Percentiles rank a stretch among this genome's conserved stretches.
Evolutionary conservation across 2,329 filamentous ascomycete species (phyloP).

Genomic region (Orbilia blumenaviensis): DNA sequence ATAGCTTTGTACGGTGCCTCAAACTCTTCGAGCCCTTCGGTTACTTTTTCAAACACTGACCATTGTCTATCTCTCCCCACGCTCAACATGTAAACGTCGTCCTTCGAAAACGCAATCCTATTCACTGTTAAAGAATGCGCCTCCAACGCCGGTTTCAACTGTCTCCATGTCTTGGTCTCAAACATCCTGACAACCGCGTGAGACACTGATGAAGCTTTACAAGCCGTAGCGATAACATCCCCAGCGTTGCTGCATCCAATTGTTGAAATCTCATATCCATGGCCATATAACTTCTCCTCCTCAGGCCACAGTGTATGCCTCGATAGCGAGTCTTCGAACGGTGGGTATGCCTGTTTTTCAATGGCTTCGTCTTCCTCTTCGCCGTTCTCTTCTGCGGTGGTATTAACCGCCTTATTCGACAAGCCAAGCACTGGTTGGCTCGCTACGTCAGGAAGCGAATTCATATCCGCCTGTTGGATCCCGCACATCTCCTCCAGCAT

Average conservation of each 20-base stretch:
- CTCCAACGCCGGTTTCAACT: conserved; percentile 82
- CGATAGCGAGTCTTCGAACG: conserved; percentile 87
- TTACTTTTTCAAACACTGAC: conserved; percentile 74
- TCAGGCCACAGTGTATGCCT: conserved; percentile 95
- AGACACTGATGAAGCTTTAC: conserved; percentile 88
- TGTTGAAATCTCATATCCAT: conserved; percentile 95
- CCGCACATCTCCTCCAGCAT: conserved; percentile 76
- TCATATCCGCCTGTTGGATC: conserved; percentile 64
- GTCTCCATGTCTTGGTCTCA: conserved; percentile 83
- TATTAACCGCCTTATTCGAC: conserved; percentile 89
- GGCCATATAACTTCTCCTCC: conserved; percentile 93
- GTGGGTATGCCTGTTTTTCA: conserved; percentile 68
- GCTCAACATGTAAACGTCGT: conserved; percentile 80
- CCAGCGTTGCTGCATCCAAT: conserved; percentile 81
- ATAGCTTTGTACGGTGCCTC: conserved; percentile 67
- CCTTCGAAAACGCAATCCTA: conserved; percentile 78
- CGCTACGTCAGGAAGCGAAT: conserved; percentile 80
- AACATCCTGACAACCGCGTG: conserved; percentile 94
- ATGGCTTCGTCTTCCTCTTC: conserved; percentile 68
- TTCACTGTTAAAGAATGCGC: conserved; percentile 89
- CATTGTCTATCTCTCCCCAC: conserved; percentile 93
- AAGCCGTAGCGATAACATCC: conserved; percentile 83
- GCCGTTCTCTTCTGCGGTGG: conserved; percentile 67
- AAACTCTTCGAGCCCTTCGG: conserved; percentile 57
- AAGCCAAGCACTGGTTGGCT: conserved; percentile 94